Base-by-base conservation (phyloP, 768 basidiomycete species). In the Termitomyces heimii region DNA sequence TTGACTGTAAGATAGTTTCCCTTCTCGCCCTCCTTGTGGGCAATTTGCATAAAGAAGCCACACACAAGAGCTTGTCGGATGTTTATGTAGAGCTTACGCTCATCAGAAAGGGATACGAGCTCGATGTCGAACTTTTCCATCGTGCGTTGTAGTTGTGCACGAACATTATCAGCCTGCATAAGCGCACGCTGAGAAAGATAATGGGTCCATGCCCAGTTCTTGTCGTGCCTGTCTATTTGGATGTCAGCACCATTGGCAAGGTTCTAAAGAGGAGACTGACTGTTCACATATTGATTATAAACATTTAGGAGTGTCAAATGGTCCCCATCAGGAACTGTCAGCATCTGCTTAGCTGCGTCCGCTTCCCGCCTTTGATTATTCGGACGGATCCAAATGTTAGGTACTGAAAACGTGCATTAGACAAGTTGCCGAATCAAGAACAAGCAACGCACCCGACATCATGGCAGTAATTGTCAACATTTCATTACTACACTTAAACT, bases 11-110 rank as follows among this genome's bases (percentile, higher is more conserved):
- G 60, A 67, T 99, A 98, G 54, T 79, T 82, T 2, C 86, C 83
- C 71, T 92, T 94, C 68, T 93, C 92, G 3, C 92, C 92, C 67
- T 95, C 94, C 69, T 92, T 91, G 71, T 97, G 94, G 7, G 95
- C 97, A 13, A 93, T 84, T 68, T 98, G 96, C 96, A 97, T 98
- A 75, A 98, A 99, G 80, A 92, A 99, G 1, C 95, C 97, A 63
- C 88, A 89, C 5, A 91, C 88, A 22, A 98, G 77, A 0, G 89
- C 88, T 71, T 86, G 86, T 28, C 93, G 83, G 55, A 98, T 86
- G 62, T 86, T 87, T 53, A 74, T 60, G 69, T 83, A 88, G 61
- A 88, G 81, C 67, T 86, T 89, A 66, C 77, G 79, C 63, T 89
- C 82, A 62, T 94, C 88, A 28, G 68, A 70, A 2, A 83, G 77